These are phyloP conservation scores for Exophiala dermatitidis DNA, from an alignment of 2,329 filamentous ascomycete genomes.

Conservation along the genomic window DNA sequence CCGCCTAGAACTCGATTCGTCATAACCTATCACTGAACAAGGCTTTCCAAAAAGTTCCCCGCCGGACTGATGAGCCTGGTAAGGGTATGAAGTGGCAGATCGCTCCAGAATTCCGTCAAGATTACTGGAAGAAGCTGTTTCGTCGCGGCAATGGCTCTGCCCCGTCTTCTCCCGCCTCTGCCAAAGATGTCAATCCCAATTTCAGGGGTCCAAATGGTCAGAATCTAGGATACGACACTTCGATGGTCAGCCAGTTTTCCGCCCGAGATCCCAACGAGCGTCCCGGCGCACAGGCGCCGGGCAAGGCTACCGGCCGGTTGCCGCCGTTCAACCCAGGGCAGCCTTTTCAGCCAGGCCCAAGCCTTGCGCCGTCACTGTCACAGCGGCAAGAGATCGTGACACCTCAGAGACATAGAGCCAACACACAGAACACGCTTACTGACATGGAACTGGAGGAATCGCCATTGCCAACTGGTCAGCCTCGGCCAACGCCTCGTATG, in stretches of 20 bases:
- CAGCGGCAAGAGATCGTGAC: conserved; percentile 42
- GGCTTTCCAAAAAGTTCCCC: conserved; percentile 84
- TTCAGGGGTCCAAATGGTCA: conserved; percentile 34
- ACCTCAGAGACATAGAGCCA: conserved; percentile 39
- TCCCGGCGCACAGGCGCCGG: conserved; percentile 9
- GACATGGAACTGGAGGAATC: conserved; percentile 38
- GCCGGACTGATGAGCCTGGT: conserved; percentile 87
- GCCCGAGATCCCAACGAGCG: conserved; percentile 22
- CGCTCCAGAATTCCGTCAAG: conserved; percentile 71
- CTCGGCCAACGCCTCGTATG: conserved; percentile 26
- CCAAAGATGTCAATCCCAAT: conserved; percentile 36
- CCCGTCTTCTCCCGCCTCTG: conserved; percentile 40
- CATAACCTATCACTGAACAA: conserved; percentile 96
- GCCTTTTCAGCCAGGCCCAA: conserved; percentile 17
- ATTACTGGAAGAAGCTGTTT: conserved; percentile 67
- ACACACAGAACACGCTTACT: conserved; percentile 28
- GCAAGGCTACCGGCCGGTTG: conserved; percentile 19
- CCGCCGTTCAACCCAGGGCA: conserved; percentile 17
- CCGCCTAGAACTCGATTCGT: conserved; percentile 74
- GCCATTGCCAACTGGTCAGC: conserved; percentile 34
- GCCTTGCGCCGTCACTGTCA: conserved; percentile 34
- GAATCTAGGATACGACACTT: conserved; percentile 28
- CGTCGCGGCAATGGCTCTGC: conserved; percentile 37
- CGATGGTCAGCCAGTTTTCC: conserved; percentile 37
- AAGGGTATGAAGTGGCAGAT: conserved; percentile 99